phyloP scores from a whole-genome alignment of 495 filamentous ascomycete species.

The Neurospora sp. region DNA sequence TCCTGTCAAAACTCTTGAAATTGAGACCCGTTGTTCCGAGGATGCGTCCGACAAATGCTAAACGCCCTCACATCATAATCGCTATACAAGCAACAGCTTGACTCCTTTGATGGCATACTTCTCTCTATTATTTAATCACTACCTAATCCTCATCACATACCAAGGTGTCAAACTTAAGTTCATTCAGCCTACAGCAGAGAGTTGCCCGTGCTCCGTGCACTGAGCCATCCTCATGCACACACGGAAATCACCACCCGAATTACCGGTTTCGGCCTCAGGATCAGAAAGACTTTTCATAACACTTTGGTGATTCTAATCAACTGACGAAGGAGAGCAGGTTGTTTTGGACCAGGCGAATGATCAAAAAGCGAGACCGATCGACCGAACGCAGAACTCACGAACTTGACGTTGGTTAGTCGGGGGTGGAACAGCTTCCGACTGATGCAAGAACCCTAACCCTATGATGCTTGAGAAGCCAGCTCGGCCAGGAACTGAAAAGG shows the following conservation, averaged over 20 bases:
- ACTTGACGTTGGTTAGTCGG: background rate
- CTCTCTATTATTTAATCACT: background rate
- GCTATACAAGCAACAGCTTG: background rate
- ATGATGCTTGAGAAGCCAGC: background rate
- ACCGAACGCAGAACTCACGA: background rate
- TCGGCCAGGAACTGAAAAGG: background rate
- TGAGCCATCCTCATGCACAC: background rate
- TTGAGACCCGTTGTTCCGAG: background rate
- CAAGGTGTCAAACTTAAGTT: background rate
- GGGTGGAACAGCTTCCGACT: background rate
- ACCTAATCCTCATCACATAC: background rate
- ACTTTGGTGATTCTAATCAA: background rate
- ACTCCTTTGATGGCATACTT: background rate
- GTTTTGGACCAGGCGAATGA: conserved; percentile 1
- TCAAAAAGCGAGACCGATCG: background rate
- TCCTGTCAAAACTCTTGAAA: background rate
- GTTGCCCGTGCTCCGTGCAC: background rate
- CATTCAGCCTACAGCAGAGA: background rate
- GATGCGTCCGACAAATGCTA: background rate
- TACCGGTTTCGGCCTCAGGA: background rate
- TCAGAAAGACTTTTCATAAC: background rate
- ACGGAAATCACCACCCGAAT: background rate
- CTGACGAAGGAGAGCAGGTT: background rate
- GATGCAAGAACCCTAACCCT: background rate
- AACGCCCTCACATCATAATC: background rate